Evolutionary conservation across 73 alveolate genomes (phyloP).

Genomic region (Uronychia setigera): DNA sequence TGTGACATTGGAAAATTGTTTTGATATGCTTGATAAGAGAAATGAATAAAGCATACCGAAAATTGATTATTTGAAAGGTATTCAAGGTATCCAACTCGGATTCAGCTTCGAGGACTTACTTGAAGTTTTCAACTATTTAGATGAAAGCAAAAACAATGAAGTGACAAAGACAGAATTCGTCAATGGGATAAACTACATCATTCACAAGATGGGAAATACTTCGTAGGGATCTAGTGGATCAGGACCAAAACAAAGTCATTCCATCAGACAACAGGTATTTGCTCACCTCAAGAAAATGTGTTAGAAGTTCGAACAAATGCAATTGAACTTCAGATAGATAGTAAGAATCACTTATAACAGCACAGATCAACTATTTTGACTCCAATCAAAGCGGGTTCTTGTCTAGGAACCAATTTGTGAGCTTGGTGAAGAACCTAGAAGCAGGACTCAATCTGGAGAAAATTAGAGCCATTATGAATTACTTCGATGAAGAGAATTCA

Average conservation of each 20-base stretch:
- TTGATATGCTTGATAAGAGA: slow-evolving; percentile 31
- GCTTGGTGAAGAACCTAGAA: slow-evolving; percentile 27
- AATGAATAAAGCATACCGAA: slow-evolving; percentile 24
- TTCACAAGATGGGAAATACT: slow-evolving; percentile 30
- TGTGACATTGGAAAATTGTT: slow-evolving; percentile 27
- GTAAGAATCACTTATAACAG: background rate
- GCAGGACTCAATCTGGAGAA: slow-evolving; percentile 24
- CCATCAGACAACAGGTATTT: slow-evolving; percentile 33
- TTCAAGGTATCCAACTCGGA: slow-evolving; percentile 55
- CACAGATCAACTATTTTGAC: slow-evolving; percentile 31
- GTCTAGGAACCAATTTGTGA: slow-evolving; percentile 35
- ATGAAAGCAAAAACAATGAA: slow-evolving; percentile 44
- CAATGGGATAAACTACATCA: slow-evolving; percentile 35
- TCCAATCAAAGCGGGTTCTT: slow-evolving; percentile 19
- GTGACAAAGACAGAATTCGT: slow-evolving; percentile 24
- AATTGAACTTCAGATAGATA: slow-evolving; percentile 32
- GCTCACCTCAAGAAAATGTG: slow-evolving; percentile 33
- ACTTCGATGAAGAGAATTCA: slow-evolving; percentile 51
- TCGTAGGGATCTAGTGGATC: slow-evolving; percentile 19
- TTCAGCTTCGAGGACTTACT: slow-evolving; percentile 38
- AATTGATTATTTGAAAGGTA: slow-evolving; percentile 32
- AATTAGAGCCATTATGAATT: slow-evolving; percentile 27
- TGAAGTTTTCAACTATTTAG: slow-evolving; percentile 56
- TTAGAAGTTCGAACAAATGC: slow-evolving; percentile 24
- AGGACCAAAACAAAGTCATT: slow-evolving; percentile 25